Conservation (phyloP, 331 rosid genomes). For the Rhamnella rubrinervis region DNA sequence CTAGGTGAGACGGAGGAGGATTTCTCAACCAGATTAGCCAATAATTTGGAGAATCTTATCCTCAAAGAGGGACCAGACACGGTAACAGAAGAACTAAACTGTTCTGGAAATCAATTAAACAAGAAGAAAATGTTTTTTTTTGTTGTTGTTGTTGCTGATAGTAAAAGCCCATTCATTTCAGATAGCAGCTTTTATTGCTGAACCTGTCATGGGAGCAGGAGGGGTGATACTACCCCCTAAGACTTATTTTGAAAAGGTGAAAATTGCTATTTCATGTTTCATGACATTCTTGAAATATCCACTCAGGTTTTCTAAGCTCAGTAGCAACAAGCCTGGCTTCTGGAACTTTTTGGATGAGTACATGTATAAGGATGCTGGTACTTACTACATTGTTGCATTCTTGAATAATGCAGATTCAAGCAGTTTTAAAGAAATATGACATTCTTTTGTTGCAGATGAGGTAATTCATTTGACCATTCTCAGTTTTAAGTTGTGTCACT, state of each 20-base stretch:
- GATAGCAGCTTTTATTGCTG: slow-evolving; percentile 95
- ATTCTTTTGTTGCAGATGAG: slow-evolving; percentile 91
- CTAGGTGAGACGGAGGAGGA: slow-evolving; percentile 90
- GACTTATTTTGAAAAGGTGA: slow-evolving; percentile 83
- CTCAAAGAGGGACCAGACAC: slow-evolving; percentile 88
- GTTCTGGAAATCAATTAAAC: neutral
- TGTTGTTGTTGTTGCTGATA: slow-evolving; percentile 8
- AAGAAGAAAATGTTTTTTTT: neutral
- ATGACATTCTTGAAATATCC: neutral
- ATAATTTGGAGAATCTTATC: slow-evolving; percentile 71
- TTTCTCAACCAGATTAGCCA: slow-evolving; percentile 81
- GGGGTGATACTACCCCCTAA: slow-evolving; percentile 83
- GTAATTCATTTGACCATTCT: slow-evolving; percentile 33
- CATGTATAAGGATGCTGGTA: no score
- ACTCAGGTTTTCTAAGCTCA: neutral
- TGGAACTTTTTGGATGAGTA: no score
- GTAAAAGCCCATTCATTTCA: slow-evolving; percentile 17
- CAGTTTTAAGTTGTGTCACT: neutral
- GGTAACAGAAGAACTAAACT: slow-evolving; percentile 28
- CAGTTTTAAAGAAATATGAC: slow-evolving; percentile 77
- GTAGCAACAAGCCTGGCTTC: neutral
- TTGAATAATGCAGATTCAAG: slow-evolving; percentile 61
- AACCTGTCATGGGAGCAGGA: slow-evolving; percentile 92
- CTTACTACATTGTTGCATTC: no score
- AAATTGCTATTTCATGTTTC: slow-evolving; percentile 10